These are phyloP conservation scores for Rhodotorula sphaerocarpa DNA, from an alignment of 768 basidiomycete species.

Conservation along the genomic window DNA sequence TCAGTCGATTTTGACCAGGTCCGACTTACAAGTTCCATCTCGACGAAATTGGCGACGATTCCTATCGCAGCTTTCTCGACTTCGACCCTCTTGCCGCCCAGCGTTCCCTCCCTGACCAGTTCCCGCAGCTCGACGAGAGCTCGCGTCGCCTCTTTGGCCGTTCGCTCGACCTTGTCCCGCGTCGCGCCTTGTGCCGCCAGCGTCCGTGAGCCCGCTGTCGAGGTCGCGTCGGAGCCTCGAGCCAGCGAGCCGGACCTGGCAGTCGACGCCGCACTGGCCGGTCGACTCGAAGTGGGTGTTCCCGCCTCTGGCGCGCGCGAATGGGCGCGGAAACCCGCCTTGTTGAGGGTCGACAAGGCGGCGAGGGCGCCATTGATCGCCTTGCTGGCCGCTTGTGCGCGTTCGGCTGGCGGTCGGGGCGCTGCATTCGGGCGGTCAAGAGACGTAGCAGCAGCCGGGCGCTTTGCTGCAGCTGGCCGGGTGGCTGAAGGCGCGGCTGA, in stretches of 20 bases:
- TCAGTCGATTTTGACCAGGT: too few species aligned
- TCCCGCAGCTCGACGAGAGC: constrained; percentile 50
- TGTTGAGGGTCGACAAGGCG: constrained; percentile 2
- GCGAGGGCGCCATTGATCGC: constrained; percentile 17
- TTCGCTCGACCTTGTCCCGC: constrained; percentile 14
- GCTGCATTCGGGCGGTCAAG: too few species aligned
- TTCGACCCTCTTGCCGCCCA: constrained; percentile 49
- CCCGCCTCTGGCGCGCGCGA: not conserved
- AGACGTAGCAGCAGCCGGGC: too few species aligned
- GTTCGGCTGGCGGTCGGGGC: not conserved
- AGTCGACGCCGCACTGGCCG: not conserved
- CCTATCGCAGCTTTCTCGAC: constrained; percentile 66
- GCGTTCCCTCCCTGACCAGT: constrained; percentile 23
- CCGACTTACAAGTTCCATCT: constrained; percentile 61
- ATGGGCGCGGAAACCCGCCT: constrained; percentile 18
- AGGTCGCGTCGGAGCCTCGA: constrained; percentile 40
- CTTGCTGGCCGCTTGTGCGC: constrained; percentile 19
- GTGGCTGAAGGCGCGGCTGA: not conserved
- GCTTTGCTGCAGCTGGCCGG: too few species aligned
- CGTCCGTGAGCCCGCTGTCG: constrained; percentile 38
- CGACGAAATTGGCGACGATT: constrained; percentile 58
- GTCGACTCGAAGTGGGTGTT: not conserved
- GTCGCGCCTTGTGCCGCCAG: constrained; percentile 36
- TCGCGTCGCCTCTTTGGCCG: constrained; percentile 37
- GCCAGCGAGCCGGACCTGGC: constrained; percentile 34